Evolutionary conservation across 2,329 filamentous ascomycete species (phyloP).

Genomic region (Aspergillus fumigatiaffinis): DNA sequence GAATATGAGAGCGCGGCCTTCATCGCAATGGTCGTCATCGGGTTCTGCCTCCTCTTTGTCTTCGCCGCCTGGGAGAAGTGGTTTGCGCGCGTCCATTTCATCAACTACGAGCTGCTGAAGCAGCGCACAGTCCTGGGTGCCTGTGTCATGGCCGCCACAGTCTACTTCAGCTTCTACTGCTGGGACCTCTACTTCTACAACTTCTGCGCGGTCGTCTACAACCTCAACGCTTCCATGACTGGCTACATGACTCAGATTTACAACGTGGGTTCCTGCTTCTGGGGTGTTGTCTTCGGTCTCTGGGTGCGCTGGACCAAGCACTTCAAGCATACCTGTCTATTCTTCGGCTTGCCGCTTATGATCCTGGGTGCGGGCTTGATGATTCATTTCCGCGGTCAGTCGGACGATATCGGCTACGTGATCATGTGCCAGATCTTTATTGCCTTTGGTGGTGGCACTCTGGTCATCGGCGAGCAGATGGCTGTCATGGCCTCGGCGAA

Average conservation of each 20-base stretch:
- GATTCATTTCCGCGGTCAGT: conserved; percentile 53
- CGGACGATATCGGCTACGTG: conserved; percentile 47
- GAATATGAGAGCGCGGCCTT: conserved; percentile 47
- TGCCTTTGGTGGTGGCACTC: conserved; percentile 50
- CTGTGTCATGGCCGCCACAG: conserved; percentile 45
- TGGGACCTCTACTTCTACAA: conserved; percentile 54
- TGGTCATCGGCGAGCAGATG: conserved; percentile 55
- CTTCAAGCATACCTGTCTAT: conserved; percentile 52
- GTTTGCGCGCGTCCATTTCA: conserved; percentile 50
- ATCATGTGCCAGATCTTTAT: conserved; percentile 56
- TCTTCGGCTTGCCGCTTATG: conserved; percentile 50
- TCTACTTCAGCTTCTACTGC: conserved; percentile 50
- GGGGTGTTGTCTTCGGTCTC: conserved; percentile 46
- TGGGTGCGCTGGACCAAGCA: conserved; percentile 48
- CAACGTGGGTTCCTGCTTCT: conserved; percentile 54
- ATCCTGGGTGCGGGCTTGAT: conserved; percentile 53
- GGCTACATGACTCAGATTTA: conserved; percentile 50
- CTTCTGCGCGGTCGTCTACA: conserved; percentile 53
- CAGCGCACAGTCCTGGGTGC: conserved; percentile 51
- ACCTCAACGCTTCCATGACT: conserved; percentile 39
- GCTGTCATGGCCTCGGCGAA: conserved; percentile 55
- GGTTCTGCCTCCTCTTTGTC: conserved; percentile 48
- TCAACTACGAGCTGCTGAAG: conserved; percentile 51
- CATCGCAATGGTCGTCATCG: conserved; percentile 52
- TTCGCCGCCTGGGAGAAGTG: conserved; percentile 56